Base-by-base conservation (phyloP, 495 filamentous ascomycete species). In the Hypoxylon perforatum region DNA sequence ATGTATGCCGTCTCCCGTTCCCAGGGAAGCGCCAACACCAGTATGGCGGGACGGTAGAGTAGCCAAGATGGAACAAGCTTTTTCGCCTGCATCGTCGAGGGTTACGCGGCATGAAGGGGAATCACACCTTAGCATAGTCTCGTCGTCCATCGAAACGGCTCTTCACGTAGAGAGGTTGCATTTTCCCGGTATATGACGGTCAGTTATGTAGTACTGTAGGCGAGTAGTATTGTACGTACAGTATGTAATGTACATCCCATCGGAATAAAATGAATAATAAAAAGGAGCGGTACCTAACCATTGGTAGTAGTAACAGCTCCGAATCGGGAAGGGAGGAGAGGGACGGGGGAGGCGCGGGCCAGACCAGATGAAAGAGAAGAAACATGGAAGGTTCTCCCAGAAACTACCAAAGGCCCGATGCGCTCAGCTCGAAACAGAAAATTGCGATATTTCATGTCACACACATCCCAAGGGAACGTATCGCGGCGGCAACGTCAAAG, bases 21-120 rank as follows among this genome's bases (percentile, higher is more conserved):
- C 25, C 25, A 7, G 25, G 25, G 25, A 28, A 3, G 25, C 25
- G 25, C 25, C 25, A 28, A 7, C 25, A 56, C 60, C 66, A 65
- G 49, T 51, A 46, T 51, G 46, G 14, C 61, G 60, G 66, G 25
- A 59, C 30, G 51, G 52, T 61, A 69, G 66, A 57, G 52, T 61
- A 69, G 66, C 66, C 61, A 69, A 69, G 66, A 64, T 41, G 46
- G 66, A 69, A 57, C 66, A 69, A 69, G 66, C 66, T 69, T 69
- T n/a, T 67, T 64, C 66, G 50, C 61, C 33, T 69, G 66, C 51
- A 47, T 21, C 28, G n/a, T 65, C 4, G 30, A 61, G 51, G 50
- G 63, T 67, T 57, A 57, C 57, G 57, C 42, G 51, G 51, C 65
- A 48, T 50, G 36, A 22, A 39, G 28, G 11, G 39, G 28, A 7